phyloP scores from a whole-genome alignment of 495 filamentous ascomycete species.

The Astrothelium subdiscretum region DNA sequence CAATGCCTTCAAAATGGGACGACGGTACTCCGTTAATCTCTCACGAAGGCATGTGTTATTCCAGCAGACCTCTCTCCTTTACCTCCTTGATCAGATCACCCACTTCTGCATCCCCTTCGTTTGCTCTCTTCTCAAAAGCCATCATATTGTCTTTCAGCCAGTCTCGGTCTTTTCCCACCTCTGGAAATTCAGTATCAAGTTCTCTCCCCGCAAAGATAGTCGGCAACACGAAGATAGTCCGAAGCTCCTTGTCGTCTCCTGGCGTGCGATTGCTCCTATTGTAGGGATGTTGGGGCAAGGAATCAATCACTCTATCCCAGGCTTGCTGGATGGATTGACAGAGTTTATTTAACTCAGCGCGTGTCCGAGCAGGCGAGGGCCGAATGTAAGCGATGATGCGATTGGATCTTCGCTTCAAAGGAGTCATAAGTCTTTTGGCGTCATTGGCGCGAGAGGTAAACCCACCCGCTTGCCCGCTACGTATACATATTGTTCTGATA shows the following conservation, averaged over 20 bases:
- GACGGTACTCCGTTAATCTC: background rate
- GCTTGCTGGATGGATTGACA: slow-evolving; percentile 2
- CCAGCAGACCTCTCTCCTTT: slow-evolving; percentile 13
- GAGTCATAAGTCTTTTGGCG: slow-evolving; percentile 3
- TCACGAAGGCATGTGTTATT: background rate
- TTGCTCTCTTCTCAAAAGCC: slow-evolving; percentile 14
- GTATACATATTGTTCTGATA: background rate
- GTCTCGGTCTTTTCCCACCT: slow-evolving; percentile 20
- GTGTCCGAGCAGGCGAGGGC: slow-evolving; percentile 13
- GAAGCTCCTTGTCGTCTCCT: slow-evolving; percentile 14
- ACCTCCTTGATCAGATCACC: slow-evolving; percentile 14
- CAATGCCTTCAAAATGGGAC: background rate
- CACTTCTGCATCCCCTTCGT: slow-evolving; percentile 17
- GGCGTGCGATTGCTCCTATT: background rate
- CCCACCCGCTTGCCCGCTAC: background rate
- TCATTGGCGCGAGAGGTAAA: background rate
- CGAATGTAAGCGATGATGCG: slow-evolving; percentile 19
- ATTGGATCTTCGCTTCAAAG: slow-evolving; percentile 7
- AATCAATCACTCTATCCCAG: slow-evolving; percentile 12
- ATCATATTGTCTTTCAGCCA: slow-evolving; percentile 20
- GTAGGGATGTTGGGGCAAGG: background rate
- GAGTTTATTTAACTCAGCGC: slow-evolving; percentile 11
- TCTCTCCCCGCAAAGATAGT: slow-evolving; percentile 17
- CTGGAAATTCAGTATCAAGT: slow-evolving; percentile 15
- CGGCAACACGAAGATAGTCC: slow-evolving; percentile 18